A percentile compares a stretch with the other conserved stretches of the same genome.
Conservation (phyloP, 495 filamentous ascomycete species). For the Neurospora sp. region DNA sequence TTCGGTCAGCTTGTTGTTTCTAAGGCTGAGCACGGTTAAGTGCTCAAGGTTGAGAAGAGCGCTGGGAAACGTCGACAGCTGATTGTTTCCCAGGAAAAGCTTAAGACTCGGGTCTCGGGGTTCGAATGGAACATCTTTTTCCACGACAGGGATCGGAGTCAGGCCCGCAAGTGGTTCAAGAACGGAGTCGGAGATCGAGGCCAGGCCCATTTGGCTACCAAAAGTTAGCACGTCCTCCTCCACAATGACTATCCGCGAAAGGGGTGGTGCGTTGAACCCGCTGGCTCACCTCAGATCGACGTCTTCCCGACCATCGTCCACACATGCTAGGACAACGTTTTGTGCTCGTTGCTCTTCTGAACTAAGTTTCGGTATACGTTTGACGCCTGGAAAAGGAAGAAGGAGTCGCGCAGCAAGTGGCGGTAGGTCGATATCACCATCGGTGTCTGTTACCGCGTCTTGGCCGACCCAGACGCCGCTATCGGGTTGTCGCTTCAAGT, state of each 20-base stretch:
- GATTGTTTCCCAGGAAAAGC: conserved; percentile 55
- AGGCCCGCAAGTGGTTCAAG: conserved; percentile 52
- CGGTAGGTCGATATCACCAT: conserved; percentile 24
- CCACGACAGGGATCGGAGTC: conserved; percentile 36
- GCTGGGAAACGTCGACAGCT: conserved; percentile 40
- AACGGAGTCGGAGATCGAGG: conserved; percentile 31
- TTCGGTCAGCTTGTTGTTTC: conserved; percentile 55
- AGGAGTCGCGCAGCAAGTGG: conserved; percentile 5
- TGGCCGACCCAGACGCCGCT: conserved; percentile 78
- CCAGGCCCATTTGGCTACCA: conserved; percentile 25
- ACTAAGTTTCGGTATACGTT: conserved; percentile 5
- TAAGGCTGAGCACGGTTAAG: conserved; percentile 61
- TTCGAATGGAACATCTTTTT: conserved; percentile 29
- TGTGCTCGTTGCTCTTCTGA: conserved; percentile 23
- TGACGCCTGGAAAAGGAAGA: not conserved
- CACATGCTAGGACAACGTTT: conserved; percentile 39
- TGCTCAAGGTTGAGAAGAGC: conserved; percentile 44
- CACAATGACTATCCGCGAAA: not conserved
- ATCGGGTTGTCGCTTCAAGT: conserved; percentile 57
- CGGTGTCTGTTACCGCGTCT: conserved; percentile 39
- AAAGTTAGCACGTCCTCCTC: not conserved
- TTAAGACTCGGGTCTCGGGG: conserved; percentile 43
- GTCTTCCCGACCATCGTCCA: conserved; percentile 49
- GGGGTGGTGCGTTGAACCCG: not conserved
- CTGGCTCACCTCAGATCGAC: conserved; percentile 57